Base-by-base conservation (phyloP, 2,329 filamentous ascomycete genomes). In the Lasiodiplodia sp. region DNA sequence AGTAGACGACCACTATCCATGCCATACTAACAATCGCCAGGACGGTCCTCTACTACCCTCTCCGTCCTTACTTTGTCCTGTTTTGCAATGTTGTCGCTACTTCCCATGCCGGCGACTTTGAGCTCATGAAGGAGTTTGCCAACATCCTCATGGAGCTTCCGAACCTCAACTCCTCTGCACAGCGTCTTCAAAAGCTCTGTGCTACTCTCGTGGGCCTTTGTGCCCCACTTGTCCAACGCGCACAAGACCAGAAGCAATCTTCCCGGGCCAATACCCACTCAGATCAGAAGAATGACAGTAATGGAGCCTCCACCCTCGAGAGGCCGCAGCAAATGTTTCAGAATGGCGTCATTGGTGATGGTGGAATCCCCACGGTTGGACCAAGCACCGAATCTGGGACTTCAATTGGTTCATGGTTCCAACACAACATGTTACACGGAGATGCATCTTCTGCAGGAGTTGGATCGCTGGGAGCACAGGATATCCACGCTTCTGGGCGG, bases 31-130 rank as follows among this genome's bases (percentile, higher is more conserved):
- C n/a, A 28, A 11, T 4, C 14, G 23, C 6, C 16, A 78, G 77
- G 77, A 77, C 74, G 1, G 74, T 78, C 56, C 74, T 78, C 12
- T 78, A 76, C 11, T 77, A 77, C 51, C 75, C 77, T 5, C 70
- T 79, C 2, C 75, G 73, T 38, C 76, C 77, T 1, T 79, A 78
- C 71, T 79, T 77, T 65, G 76, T 78, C 16, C 72, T 79, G 31
- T 79, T 79, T 66, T 79, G 77, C 71, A 78, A 79, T 52, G 76
- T 79, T 1, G 76, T 78, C n/a, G 76, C 76, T 16, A 78, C 77
- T 2, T 78, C 75, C 14, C 73, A 78, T 55, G 69, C 66, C 5
- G 66, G 55, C 31, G 76, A 79, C 55, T 79, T 76, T 21, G 72
- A 76, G 44, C 72, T 78, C 6, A 72, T 79, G 4, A 70, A 77